Base-by-base conservation (phyloP, 1,284 basidiomycete genomes). In the Malassezia japonica region DNA sequence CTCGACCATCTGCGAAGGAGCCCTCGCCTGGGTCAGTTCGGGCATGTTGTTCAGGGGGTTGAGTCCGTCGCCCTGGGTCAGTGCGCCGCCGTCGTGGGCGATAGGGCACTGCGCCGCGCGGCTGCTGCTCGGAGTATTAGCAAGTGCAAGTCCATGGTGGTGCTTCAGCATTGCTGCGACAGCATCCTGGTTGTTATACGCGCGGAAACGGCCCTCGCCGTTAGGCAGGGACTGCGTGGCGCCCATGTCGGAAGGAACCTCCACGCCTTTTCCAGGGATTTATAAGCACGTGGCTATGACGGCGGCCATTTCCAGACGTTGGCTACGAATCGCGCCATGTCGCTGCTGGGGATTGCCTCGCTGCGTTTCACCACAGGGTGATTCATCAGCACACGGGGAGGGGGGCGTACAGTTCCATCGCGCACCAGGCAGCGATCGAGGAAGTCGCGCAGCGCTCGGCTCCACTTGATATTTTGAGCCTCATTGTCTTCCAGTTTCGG, bases 11-110 rank as follows among this genome's bases (percentile, higher is more conserved):
- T 87, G 83, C 12, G 81, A 76, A 0, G 81, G 74, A 46, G 79
- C 78, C 1, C 81, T 82, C 0, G 77, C 73, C 72, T 91, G 87
- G 0, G 85, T 78, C 27, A 92, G 81, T 6, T 73, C 69, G 1
- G 92, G 92, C 79, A 98, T 94, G 66, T 91, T 83, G 76, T 95
- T 98, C 46, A 83, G 78, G 0, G 89, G 85, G 72, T 89, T 86
- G 37, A 72, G 53, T n/a, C 18, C 34, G 7, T 32, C 18, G 28
- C 39, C 34, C 20, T 48, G 55, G 6, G 57, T 47, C 8, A 61
- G 38, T 16, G 57, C 61, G 55, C 57, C 28, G 50, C 21, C 31
- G 31, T 32, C 47, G 32, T 41, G 31, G 23, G 66, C 64, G 58
- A 69, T 63, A 0, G 65, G 67, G 36, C 67, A 67, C 23, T 50